Evolutionary conservation across 2,329 filamentous ascomycete genomes (phyloP).

Genomic region (Periconia sp.): DNA sequence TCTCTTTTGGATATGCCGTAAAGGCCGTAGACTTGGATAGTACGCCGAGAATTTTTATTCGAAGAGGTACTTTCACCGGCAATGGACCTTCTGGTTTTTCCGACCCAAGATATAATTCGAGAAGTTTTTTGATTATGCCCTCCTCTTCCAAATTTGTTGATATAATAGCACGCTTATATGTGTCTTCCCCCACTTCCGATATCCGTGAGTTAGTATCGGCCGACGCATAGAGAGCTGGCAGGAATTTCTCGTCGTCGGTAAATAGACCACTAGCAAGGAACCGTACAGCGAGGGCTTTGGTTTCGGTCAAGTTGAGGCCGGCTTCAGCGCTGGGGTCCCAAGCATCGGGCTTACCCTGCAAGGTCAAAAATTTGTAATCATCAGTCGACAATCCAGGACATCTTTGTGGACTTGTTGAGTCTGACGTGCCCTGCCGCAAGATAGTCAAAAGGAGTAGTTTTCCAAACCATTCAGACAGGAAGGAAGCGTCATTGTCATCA

Average conservation of each 20-base stretch:
- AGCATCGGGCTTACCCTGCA: constrained; percentile 67
- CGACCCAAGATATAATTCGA: constrained; percentile 68
- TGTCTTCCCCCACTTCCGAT: constrained; percentile 82
- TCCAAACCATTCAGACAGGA: constrained; percentile 73
- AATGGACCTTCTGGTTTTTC: constrained; percentile 43
- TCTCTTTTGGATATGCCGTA: constrained; percentile 67
- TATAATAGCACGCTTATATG: constrained; percentile 74
- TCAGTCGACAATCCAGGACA: constrained; percentile 65
- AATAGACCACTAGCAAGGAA: constrained; percentile 87
- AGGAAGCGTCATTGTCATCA: constrained; percentile 69
- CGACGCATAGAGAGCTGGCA: constrained; percentile 81
- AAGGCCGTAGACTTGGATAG: constrained; percentile 76
- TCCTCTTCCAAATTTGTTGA: constrained; percentile 72
- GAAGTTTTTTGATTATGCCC: constrained; percentile 65
- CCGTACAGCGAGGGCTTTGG: constrained; percentile 67
- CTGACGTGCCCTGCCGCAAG: constrained; percentile 38
- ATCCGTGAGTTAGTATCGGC: constrained; percentile 81
- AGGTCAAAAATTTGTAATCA: constrained; percentile 69
- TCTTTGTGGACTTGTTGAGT: constrained; percentile 41
- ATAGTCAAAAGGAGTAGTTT: constrained; percentile 70
- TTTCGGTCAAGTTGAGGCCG: constrained; percentile 68
- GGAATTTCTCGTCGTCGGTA: constrained; percentile 76
- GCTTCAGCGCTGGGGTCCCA: constrained; percentile 64
- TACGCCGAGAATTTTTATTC: constrained; percentile 73
- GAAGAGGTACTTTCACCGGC: constrained; percentile 65